Conservation (phyloP, 495 filamentous ascomycete species). For the Staphylotrichum tortipilum region DNA sequence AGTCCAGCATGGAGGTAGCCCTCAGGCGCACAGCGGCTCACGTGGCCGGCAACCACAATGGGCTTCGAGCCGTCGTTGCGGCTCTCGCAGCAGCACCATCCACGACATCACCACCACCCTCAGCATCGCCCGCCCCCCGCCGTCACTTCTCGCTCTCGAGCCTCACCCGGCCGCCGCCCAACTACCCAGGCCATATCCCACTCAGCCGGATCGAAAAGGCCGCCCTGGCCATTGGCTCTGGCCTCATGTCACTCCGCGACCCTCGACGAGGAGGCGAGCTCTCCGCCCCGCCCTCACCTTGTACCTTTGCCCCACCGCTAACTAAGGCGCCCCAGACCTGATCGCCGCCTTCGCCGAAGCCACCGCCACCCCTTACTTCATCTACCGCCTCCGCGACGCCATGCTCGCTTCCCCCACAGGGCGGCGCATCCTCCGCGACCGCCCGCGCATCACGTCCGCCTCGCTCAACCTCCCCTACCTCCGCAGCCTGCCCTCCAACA, state of each 20-base stretch:
- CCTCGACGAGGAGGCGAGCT: conserved; percentile 63
- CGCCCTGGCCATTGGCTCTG: conserved; percentile 73
- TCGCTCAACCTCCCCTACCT: conserved; percentile 63
- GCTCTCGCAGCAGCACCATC: neutral
- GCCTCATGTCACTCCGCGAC: conserved; percentile 67
- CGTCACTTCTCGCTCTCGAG: conserved; percentile 69
- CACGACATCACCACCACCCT: no score
- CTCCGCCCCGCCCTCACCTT: neutral
- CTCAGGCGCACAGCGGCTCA: conserved; percentile 17
- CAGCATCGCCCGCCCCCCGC: neutral
- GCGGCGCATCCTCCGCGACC: conserved; percentile 81
- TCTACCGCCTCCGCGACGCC: conserved; percentile 78
- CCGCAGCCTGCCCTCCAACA: conserved; percentile 60
- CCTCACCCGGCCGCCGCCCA: conserved; percentile 70
- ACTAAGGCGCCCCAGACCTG: conserved; percentile 52
- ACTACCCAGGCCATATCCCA: conserved; percentile 88
- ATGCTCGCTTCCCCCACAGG: conserved; percentile 84
- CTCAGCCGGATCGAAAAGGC: conserved; percentile 68
- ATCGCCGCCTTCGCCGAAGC: conserved; percentile 90
- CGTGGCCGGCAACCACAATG: conserved; percentile 8
- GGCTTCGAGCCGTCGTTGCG: neutral
- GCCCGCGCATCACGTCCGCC: conserved; percentile 77
- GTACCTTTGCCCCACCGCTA: neutral
- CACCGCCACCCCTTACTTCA: conserved; percentile 91
- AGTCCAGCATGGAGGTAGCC: conserved; percentile 23